These are phyloP conservation scores for Lasiosphaeris hirsuta DNA, from an alignment of 495 filamentous ascomycete species.

Conservation along the genomic window DNA sequence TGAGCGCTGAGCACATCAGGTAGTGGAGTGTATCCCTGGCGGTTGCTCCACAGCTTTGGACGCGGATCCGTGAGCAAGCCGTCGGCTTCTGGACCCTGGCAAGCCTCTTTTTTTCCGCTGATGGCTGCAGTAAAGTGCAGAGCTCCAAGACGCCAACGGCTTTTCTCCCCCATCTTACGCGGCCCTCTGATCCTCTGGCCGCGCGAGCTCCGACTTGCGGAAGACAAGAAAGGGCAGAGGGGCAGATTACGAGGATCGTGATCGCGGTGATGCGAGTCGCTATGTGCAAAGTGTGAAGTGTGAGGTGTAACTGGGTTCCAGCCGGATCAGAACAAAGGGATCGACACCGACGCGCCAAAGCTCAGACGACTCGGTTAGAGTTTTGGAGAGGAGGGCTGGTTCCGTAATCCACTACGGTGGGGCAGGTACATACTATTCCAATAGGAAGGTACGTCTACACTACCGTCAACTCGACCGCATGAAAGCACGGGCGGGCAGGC, in stretches of 20 bases:
- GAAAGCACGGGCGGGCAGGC: background rate
- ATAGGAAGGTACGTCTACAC: background rate
- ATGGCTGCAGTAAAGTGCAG: background rate
- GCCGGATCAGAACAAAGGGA: constrained; percentile 15
- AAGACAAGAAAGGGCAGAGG: background rate
- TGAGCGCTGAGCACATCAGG: background rate
- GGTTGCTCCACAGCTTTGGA: background rate
- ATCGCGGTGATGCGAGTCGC: background rate
- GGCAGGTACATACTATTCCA: background rate
- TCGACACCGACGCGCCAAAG: constrained; percentile 18
- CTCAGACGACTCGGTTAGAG: constrained; percentile 24
- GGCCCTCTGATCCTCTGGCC: no score
- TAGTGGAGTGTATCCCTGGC: background rate
- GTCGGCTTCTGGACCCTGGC: constrained; percentile 3
- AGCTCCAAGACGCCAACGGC: background rate
- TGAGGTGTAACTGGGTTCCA: constrained; percentile 16
- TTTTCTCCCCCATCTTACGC: no score
- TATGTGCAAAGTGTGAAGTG: no score
- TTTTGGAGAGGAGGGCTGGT: background rate
- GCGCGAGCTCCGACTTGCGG: background rate
- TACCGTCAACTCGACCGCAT: constrained; percentile 4
- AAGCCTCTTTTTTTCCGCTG: background rate
- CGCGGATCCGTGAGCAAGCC: background rate
- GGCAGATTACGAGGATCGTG: background rate
- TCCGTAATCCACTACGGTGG: background rate